Evolutionary conservation across 257 asterid genomes (phyloP), one percentile per base, ranked within the genome.

Genomic region (Solanum tarapatanum): DNA sequence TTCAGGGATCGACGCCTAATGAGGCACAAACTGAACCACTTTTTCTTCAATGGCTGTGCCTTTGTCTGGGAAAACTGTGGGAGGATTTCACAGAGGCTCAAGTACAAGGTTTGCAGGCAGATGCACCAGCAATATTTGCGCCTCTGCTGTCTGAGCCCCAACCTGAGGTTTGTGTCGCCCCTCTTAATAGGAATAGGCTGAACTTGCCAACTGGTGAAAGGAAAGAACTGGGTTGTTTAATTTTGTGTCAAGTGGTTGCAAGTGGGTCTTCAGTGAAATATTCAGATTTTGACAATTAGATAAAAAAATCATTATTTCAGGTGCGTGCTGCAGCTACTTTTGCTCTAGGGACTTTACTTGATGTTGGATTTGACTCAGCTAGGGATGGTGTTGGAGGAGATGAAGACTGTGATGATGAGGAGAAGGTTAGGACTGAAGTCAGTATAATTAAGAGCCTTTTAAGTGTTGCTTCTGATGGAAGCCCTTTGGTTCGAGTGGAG

Each of bases 401-500:
- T 68, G 99, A 93, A 89, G 98, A 92, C 60, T 91, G 88, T 91
- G 98, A 95, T 92, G 97, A 93, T 93, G 98, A 94, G 94, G 99
- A 97, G 92, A 97, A 94, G 91, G 87, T 93, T 87, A 93, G 92
- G 94, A 94, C 95, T 90, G 98, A 95, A 91, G 96, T 92, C 68
- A 88, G 90, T 91, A 92, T 96, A 80, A 89, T 96, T 84, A 96
- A 94, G 89, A 93, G 92, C 93, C 95, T 97, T 86, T 58, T 96
- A 84, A 92, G 91, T 91, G 96, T 92, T 90, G 96, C 91, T 88
- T 94, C 98, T 83, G 99, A 97, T 88, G 99, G 99, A 88, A 97
- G 99, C 91, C 98, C 99, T 37, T 91, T 96, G 87, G 99, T 97
- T 60, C 97, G 99, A 58, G 98, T 98, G 24, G 99, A 97, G 95